Evolutionary conservation across 768 basidiomycete genomes (phyloP), one percentile per base, ranked within the genome.

Genomic region (Boletus rubroflammeus): DNA sequence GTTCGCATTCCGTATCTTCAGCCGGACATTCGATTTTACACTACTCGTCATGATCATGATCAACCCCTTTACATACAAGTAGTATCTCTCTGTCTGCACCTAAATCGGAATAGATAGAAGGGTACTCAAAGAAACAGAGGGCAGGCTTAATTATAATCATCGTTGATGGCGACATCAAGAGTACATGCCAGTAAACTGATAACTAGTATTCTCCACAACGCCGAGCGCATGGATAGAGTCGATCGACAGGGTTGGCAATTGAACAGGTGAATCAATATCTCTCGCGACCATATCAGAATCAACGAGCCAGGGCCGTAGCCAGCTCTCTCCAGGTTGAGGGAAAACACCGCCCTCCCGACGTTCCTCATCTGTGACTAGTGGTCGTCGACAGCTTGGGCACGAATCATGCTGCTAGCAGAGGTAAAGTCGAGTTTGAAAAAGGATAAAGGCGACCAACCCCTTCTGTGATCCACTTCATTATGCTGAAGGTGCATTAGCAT

Each of bases 311-410:
- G 67, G 54, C 10, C 47, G 62, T 39, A 58, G 36, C 64, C 64
- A 67, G 45, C 44, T 55, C 32, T 59, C 57, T 25, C 21, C 43
- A 11, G 49, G 35, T 9, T 54, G 52, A 28, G 55, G 25, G 17
- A 50, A 32, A 26, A 34, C 38, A 15, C 35, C 28, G 13, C 43
- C 54, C 15, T 58, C 61, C 15, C 47, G 60, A 50, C 56, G 64
- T 26, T 58, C 58, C 23, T 54, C 54, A 8, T 57, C 57, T 10
- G 59, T 39, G n/a, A 78, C 53, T 10, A 87, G 71, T 34, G 72
- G 68, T 21, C 72, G 73, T 44, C 86, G 83, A 67, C 86, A 88
- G 53, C 81, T 76, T 14, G 86, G 86, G 65, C 86, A 88, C 2
- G 86, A 82, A 47, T 80, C 75, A 53, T 83, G 79, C 84, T 85